Percentiles rank a stretch among this genome's conserved stretches.
Conservation (phyloP, 768 basidiomycete genomes). For the Tremella fuciformis region DNA sequence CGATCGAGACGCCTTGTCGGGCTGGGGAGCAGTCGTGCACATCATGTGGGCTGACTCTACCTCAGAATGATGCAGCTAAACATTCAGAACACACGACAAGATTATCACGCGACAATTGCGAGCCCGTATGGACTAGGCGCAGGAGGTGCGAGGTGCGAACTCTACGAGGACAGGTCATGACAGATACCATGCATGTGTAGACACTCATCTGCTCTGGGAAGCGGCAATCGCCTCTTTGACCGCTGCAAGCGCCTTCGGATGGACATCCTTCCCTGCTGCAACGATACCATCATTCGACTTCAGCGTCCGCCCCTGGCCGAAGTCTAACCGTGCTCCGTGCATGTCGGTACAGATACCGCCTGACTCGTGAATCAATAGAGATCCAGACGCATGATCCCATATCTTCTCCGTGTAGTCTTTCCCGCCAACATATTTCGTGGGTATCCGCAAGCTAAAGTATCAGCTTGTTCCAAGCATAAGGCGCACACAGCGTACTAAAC, state of each 20-base stretch:
- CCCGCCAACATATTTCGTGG: conserved; percentile 52
- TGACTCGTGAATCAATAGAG: conserved; percentile 78
- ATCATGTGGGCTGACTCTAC: conserved; percentile 68
- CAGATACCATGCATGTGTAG: too few species aligned
- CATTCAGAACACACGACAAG: conserved; percentile 56
- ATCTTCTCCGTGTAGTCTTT: conserved; percentile 86
- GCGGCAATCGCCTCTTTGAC: conserved; percentile 61
- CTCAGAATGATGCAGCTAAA: conserved; percentile 3
- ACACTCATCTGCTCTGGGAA: not conserved
- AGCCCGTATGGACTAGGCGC: conserved; percentile 77
- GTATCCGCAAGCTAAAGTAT: conserved; percentile 51
- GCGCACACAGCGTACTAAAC: conserved; percentile 53
- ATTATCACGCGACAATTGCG: conserved; percentile 80
- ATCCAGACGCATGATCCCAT: conserved; percentile 96
- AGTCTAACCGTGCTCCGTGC: conserved; percentile 72
- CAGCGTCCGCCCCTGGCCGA: conserved; percentile 79
- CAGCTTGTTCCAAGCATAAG: conserved; percentile 68
- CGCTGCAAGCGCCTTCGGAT: conserved; percentile 67
- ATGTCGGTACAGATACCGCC: conserved; percentile 87
- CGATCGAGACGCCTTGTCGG: conserved; percentile 93
- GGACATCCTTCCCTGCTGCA: conserved; percentile 71
- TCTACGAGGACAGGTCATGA: conserved; percentile 28
- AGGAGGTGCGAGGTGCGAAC: conserved; percentile 28
- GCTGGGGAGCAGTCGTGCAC: conserved; percentile 95
- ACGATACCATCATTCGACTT: conserved; percentile 84